A percentile compares a stretch with the other conserved stretches of the same genome.
These are phyloP conservation scores for Sistotremastrum niveocremeum DNA, from an alignment of 768 basidiomycete species.

Conservation along the genomic window DNA sequence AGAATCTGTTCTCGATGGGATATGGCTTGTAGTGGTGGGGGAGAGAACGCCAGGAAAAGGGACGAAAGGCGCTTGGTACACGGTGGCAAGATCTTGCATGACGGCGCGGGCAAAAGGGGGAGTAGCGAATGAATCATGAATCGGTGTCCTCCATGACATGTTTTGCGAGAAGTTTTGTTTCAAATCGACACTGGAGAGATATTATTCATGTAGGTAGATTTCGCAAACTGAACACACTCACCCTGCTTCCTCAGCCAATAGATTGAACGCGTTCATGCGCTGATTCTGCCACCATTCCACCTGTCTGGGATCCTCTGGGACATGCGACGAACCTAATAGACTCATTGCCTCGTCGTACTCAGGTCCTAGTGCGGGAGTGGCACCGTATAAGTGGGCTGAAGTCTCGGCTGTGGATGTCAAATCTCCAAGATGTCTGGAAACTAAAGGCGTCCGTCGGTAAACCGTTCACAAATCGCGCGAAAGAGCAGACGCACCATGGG, in stretches of 20 bases:
- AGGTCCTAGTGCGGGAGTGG: slow-evolving; percentile 27
- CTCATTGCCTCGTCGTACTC: too few relatives aligned
- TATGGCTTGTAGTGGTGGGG: slow-evolving; percentile 21
- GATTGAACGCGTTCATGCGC: too few relatives aligned
- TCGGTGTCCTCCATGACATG: too few relatives aligned
- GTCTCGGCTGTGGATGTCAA: slow-evolving; percentile 46
- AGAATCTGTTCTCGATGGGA: slow-evolving; percentile 44
- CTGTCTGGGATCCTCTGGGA: too few relatives aligned
- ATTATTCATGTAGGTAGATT: too few relatives aligned
- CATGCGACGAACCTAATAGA: too few relatives aligned
- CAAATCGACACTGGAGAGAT: too few relatives aligned
- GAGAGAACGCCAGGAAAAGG: slow-evolving; percentile 46
- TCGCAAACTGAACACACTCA: too few relatives aligned
- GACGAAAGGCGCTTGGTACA: slow-evolving; percentile 48
- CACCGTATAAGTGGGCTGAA: slow-evolving; percentile 49
- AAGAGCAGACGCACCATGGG: slow-evolving; percentile 39
- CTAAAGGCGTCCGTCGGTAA: slow-evolving; percentile 21
- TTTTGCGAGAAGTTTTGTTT: too few relatives aligned
- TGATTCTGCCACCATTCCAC: too few relatives aligned
- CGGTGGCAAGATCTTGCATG: slow-evolving; percentile 42
- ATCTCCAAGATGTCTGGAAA: slow-evolving; percentile 49
- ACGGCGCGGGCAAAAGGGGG: slow-evolving; percentile 49
- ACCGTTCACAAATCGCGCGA: slow-evolving; percentile 9
- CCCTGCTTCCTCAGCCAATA: too few relatives aligned
- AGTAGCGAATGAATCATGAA: slow-evolving; percentile 16